These are phyloP conservation scores for Exophiala sp. DNA, from an alignment of 2,329 filamentous ascomycete genomes.

Conservation along the genomic window DNA sequence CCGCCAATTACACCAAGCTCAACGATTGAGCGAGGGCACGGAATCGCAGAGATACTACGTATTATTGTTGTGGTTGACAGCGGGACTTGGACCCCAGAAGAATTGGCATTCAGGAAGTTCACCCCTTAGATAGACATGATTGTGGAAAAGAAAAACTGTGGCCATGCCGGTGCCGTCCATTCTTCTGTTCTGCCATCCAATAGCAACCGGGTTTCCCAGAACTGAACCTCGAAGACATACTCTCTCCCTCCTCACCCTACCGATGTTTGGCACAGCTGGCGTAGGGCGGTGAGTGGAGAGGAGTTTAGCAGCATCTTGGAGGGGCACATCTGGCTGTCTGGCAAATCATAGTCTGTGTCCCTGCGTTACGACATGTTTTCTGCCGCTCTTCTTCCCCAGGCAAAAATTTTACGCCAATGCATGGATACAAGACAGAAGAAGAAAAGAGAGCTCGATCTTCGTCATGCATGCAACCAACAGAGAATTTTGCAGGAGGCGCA, in stretches of 20 bases:
- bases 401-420: slow-evolving; percentile 9
- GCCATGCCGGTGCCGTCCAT: too few species aligned
- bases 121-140: background rate
- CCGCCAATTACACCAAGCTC: slow-evolving; percentile 46
- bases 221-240: too few species aligned
- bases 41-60: background rate
- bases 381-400: slow-evolving; percentile 11
- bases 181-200: too few species aligned
- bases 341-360: background rate
- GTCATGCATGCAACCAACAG: slow-evolving; percentile 5
- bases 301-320: background rate
- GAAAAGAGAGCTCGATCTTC: slow-evolving; percentile 4
- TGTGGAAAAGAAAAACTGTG: too few species aligned
- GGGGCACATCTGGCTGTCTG: background rate
- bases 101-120: background rate
- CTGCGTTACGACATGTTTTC: slow-evolving; percentile 1
- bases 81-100: background rate
- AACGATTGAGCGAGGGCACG: slow-evolving; percentile 30
- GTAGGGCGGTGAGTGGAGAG: background rate
- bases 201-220: too few species aligned
- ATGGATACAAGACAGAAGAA: background rate
- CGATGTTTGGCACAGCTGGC: too few species aligned
- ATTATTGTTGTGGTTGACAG: background rate
- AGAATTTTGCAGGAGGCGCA: slow-evolving; percentile 7
- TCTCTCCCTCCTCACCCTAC: too few species aligned